Base-by-base conservation (phyloP, 345 rosid genomes). In the Stellera chamaejasme region DNA sequence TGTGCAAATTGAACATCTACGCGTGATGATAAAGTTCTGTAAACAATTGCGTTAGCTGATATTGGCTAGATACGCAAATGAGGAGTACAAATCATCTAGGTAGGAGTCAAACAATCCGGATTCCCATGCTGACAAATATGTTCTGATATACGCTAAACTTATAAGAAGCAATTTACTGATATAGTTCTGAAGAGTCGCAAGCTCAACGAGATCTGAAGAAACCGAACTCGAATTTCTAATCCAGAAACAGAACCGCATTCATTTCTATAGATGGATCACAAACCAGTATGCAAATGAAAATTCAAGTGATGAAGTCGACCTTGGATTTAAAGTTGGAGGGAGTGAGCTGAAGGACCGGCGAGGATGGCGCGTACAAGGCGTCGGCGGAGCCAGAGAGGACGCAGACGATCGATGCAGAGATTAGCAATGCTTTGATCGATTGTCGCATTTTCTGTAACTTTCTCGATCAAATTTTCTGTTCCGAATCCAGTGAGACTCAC, bases 261-360 rank as follows among this genome's bases (percentile, higher is more conserved):
- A 32, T 32, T 32, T 32, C 39, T 32, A 32, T 32, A 8, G 39
- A 5, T 32, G 9, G 39, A 32, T 32, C 39, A 8, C 39, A 32
- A 19, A 32, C 39, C 39, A 32, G 39, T 52, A 11, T 49, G 55
- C 15, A 47, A 32, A 59, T 45, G 53, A 50, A 61, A 16, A 11
- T 45, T 55, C 10, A 12, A 64, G 45, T 10, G n/a, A 3, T 27
- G 48, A 39, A 41, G 14, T 4, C 39, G 39, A 32, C 99, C 95
- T 93, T 93, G 72, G 91, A 87, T 79, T 87, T 89, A 81, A 93
- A 93, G 75, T 93, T 93, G 74, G 91, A 77, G 55, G 95, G 96
- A 66, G 81, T 90, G 69, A 93, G 95, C 82, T 93, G 99, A 67
- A 89, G 70, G 14, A 93, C 99, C 6, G 97, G 95, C 4, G 99